Evolutionary conservation across 2,329 filamentous ascomycete genomes (phyloP), one percentile per base, ranked within the genome.

Genomic region (Emericellopsis atlantica): DNA sequence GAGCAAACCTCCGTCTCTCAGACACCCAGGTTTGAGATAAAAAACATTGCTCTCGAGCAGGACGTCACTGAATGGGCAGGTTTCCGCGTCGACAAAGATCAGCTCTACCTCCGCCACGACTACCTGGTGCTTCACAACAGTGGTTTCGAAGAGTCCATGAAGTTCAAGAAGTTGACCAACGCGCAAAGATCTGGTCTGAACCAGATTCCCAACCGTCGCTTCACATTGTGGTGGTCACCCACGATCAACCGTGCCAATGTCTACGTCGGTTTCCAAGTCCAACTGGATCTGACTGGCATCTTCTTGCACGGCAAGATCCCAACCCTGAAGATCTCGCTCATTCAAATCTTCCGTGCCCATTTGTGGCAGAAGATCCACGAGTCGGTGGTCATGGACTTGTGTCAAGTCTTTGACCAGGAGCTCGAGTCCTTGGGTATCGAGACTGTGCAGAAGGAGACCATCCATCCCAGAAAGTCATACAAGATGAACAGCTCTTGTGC

Each of bases 401-500:
- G 92, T 52, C 93, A 98, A 58, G 92, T 98, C 12, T 95, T 98
- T 51, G 92, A 98, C 50, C 90, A 96, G 56, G 92, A 98, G 58
- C 68, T 98, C 35, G 92, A 98, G 60, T 88, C 92, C 26, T 70
- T 98, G 4, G 89, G 89, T 31, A 95, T 98, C 44, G 92, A 98
- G 62, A 93, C 88, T 2, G 92, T 96, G 5, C 92, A 98, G 58
- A 98, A 98, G 64, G 92, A 98, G 67, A 96, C 92, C 0, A 98
- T 98, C 44, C 92, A 98, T 69, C 92, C 92, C 40, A 78, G 92
- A 76, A 98, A 98, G 66, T 95, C 88, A 5, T 98, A 98, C 77
- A 98, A 98, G 77, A 98, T 98, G 92, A 98, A 98, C 71, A 95
- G 89, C 54, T 96, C 90, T 43, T 96, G 92, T 54, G 92, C 93